Conservation (phyloP, 306 rosid species). For the Fragaria vesca region DNA sequence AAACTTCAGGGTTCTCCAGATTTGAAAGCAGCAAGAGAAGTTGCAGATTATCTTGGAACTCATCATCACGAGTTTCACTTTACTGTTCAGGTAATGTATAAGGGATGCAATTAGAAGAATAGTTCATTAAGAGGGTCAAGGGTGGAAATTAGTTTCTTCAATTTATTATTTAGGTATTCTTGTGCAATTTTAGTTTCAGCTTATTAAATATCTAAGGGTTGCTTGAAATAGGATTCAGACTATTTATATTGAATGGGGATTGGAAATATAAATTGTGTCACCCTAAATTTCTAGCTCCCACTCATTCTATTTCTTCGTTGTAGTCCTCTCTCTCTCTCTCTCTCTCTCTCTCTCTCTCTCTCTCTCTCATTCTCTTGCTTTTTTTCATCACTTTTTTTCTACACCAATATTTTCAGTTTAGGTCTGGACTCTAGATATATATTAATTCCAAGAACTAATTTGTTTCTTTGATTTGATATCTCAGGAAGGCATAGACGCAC, state of each 20-base stretch:
- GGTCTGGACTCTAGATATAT: not conserved
- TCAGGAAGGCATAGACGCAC: constrained; percentile 98
- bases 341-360: too few relatives aligned
- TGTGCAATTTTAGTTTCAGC: not conserved
- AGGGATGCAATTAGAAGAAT: not conserved
- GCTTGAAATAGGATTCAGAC: not conserved
- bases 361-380: not conserved
- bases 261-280: not conserved
- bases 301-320: not conserved
- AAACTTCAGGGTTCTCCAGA: constrained; percentile 86
- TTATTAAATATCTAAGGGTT: not conserved
- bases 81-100: constrained; percentile 78
- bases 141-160: not conserved
- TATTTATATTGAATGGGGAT: not conserved
- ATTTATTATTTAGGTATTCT: not conserved
- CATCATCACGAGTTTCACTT: constrained; percentile 84
- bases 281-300: not conserved
- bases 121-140: not conserved
- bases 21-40: constrained; percentile 91
- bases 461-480: constrained; percentile 28
- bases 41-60: constrained; percentile 93
- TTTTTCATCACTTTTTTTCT: not conserved
- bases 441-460: not conserved
- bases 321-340: not conserved
- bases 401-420: not conserved